These are phyloP conservation scores for Guadua angustifolia DNA, from an alignment of 176 grass and related monocot species.

Conservation along the genomic window DNA sequence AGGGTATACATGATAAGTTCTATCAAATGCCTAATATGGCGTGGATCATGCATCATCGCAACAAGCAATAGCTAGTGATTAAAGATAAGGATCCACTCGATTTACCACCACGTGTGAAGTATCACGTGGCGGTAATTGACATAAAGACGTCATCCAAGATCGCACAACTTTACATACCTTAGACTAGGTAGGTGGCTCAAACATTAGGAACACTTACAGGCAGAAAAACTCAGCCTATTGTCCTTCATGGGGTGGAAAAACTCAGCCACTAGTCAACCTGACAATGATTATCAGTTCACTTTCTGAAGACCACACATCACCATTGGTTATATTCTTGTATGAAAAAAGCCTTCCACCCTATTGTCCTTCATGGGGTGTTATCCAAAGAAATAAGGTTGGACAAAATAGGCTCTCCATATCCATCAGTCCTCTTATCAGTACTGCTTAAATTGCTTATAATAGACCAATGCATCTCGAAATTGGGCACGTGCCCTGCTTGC, in stretches of 20 bases:
- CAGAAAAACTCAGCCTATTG: not conserved
- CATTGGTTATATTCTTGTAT: constrained; percentile 13
- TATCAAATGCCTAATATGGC: not conserved
- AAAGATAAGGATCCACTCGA: not conserved
- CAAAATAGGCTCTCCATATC: constrained; percentile 62
- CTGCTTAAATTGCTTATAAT: constrained; percentile 88
- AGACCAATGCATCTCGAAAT: constrained; percentile 97
- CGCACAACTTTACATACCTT: not conserved
- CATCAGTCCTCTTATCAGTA: constrained; percentile 47
- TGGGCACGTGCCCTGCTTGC: constrained; percentile 67
- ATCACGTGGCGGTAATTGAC: not conserved
- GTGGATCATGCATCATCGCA: not conserved
- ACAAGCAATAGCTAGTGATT: not conserved
- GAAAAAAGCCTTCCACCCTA: constrained; percentile 25
- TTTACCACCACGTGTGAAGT: not conserved
- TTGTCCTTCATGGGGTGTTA: constrained; percentile 36
- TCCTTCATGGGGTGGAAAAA: not conserved
- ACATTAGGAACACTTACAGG: not conserved
- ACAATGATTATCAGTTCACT: constrained; percentile 1
- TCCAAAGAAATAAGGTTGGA: constrained; percentile 57
- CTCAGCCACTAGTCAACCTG: not conserved
- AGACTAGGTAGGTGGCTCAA: not conserved
- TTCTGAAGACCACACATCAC: constrained; percentile 12
- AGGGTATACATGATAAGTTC: not conserved
- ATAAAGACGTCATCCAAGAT: not conserved